Percentiles rank a stretch among this genome's conserved stretches.
phyloP scores from a whole-genome alignment of 192 early-diverging fungal species.

The Linnemannia exigua region DNA sequence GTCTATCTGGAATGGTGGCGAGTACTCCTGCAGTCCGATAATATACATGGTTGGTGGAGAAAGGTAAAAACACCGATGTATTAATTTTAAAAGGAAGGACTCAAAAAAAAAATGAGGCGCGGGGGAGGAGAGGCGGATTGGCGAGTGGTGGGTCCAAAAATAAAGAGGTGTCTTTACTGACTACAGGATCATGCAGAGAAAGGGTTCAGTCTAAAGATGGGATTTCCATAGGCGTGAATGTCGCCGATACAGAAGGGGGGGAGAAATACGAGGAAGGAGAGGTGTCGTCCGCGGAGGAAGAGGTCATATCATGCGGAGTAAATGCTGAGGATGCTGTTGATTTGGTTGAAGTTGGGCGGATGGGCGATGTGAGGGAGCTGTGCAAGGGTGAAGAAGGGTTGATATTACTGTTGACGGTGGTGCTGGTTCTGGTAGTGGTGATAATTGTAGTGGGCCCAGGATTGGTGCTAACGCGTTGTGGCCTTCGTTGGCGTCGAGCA shows the following conservation, averaged over 20 bases:
- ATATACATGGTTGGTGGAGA: neutral
- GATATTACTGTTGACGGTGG: neutral
- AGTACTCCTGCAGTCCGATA: neutral
- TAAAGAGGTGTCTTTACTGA: neutral
- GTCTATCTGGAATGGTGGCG: neutral
- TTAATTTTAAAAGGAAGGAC: neutral
- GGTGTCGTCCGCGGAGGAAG: neutral
- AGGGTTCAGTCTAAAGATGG: neutral
- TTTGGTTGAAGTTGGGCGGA: neutral
- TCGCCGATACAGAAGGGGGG: neutral
- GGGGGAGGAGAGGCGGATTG: neutral
- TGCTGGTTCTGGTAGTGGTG: neutral
- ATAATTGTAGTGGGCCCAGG: neutral
- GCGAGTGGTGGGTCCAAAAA: neutral
- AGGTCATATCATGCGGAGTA: neutral
- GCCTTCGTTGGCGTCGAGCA: slow-evolving; percentile 16
- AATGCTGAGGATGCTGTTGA: neutral
- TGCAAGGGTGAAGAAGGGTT: neutral
- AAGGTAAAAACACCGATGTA: neutral
- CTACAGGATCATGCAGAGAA: neutral
- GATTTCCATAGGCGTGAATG: neutral
- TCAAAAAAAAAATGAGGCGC: neutral
- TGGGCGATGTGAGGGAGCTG: neutral
- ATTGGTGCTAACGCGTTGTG: neutral
- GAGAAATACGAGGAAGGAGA: neutral